Evolutionary conservation across 1,284 basidiomycete genomes (phyloP), one percentile per base, ranked within the genome.

Genomic region (Cutaneotrichosporon cutaneum): DNA sequence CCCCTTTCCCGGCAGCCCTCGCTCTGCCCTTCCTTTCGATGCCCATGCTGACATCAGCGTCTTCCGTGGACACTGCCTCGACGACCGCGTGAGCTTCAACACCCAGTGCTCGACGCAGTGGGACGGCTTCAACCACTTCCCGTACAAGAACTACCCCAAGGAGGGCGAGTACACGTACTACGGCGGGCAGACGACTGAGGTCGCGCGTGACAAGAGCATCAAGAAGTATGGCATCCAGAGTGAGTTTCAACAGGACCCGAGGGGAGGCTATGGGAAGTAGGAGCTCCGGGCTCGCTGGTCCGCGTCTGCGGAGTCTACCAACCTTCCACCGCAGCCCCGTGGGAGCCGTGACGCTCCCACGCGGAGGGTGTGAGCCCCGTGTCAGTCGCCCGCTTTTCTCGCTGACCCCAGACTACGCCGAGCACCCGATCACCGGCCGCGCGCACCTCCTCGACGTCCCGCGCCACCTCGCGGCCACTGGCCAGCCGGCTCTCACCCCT

Each of bases 81-180:
- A 76, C 65, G 79, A 80, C 56, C 56, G 65, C 22, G 65, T 81
- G 8, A 58, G 68, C 14, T 69, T 78, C 68, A 81, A 81, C 61
- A 79, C 79, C 1, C 80, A 81, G 64, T 65, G 65, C 21, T 76
- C 76, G 22, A 76, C 78, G 6, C 81, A 81, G 57, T 80, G 79
- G 78, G 80, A 80, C 60, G 78, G 79, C 3, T 73, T 77, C 56
- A 64, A 77, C 14, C 79, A 80, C 66, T 76, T 70, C 59, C 68
- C 70, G 32, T 66, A 66, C 59, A 48, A 51, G 50, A 56, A 66
- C 59, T 61, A 61, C 44, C 61, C 61, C 2, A 51, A 56, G 47
- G 52, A 63, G 56, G 64, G 59, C 36, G n/a, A 54, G 50, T 51
- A 60, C 55, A 60, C 56, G 13, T 67, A 58, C 59, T 58, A 67